Evolutionary conservation across 805 yeast genomes (phyloP), one percentile per base, ranked within the genome.

Genomic region (Soucietia sequanensis): DNA sequence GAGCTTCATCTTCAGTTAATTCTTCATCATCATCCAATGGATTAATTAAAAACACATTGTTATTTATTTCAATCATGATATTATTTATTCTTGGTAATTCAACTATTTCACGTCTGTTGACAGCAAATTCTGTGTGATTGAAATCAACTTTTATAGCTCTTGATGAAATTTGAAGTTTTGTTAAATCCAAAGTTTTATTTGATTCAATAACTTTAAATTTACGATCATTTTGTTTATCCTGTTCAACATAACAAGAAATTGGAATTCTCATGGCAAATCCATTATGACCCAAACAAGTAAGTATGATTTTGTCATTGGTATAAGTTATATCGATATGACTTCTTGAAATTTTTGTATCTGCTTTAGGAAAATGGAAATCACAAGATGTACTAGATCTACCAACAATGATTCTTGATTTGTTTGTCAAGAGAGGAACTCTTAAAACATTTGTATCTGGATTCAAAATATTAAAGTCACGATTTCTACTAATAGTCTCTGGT

Each of bases 271-370:
- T 74, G 7, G 75, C 71, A 33, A 85, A 62, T 8, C 97, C 96
- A 56, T 91, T 91, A 61, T 80, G 75, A 3, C 98, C 97, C 35
- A 78, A 57, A 58, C 97, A 91, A 29, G 74, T 74, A 33, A 91
- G 55, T 11, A 61, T 65, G 29, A 87, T 56, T 22, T 73, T 62
- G 8, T 56, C 54, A 3, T 50, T 52, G 1, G 64, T 47, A 52
- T 74, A 80, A 17, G 70, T 62, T 2, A 84, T 50, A 11, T 63
- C 58, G 33, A 81, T 69, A 57, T 86, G 95, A 8, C 70, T 68
- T 33, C 95, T 75, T 10, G 93, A 83, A 15, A 86, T 75, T 25
- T 70, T 70, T 51, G 76, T 78, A 54, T 75, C 76, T 12, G 60
- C 57, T 2, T 70, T 46, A 54, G 71, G 56, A 52, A 79, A 49